Percentiles rank a stretch among this genome's conserved stretches.
Conservation (phyloP, 345 rosid species). For the Gossypium bickii region DNA sequence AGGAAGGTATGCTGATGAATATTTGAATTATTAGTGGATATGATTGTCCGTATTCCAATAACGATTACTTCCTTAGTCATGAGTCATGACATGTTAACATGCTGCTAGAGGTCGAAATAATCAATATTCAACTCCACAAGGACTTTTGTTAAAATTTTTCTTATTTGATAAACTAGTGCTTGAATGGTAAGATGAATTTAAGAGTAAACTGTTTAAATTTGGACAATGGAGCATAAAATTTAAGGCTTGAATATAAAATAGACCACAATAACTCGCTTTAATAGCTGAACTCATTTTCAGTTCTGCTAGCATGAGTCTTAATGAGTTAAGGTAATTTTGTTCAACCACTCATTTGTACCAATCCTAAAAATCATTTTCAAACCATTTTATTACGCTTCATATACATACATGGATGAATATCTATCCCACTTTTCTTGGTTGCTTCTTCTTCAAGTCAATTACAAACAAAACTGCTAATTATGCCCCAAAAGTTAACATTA, state of each 20-base stretch:
- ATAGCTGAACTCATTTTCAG: not conserved
- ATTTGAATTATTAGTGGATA: not conserved
- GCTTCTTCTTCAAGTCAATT: not conserved
- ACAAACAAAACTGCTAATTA: not conserved
- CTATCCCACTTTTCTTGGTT: not conserved
- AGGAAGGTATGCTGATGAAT: constrained; percentile 56
- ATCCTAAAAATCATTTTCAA: not conserved
- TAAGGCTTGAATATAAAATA: not conserved
- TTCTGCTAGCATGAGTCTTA: not conserved
- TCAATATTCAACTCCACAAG: not conserved
- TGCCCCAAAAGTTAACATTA: not conserved
- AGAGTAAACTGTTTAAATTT: not conserved
- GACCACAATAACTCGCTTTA: not conserved
- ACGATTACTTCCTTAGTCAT: not conserved
- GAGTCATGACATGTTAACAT: not conserved
- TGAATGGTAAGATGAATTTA: not conserved
- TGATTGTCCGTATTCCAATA: not conserved
- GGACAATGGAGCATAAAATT: not conserved
- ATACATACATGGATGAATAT: not conserved
- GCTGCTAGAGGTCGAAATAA: not conserved
- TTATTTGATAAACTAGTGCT: not conserved
- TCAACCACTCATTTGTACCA: constrained; percentile 1
- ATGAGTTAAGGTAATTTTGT: not conserved
- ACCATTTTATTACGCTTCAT: not conserved
- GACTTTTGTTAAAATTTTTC: not conserved